Evolutionary conservation across 2,329 filamentous ascomycete species (phyloP), one percentile per base, ranked within the genome.

Genomic region (Monilinia aucupariae): DNA sequence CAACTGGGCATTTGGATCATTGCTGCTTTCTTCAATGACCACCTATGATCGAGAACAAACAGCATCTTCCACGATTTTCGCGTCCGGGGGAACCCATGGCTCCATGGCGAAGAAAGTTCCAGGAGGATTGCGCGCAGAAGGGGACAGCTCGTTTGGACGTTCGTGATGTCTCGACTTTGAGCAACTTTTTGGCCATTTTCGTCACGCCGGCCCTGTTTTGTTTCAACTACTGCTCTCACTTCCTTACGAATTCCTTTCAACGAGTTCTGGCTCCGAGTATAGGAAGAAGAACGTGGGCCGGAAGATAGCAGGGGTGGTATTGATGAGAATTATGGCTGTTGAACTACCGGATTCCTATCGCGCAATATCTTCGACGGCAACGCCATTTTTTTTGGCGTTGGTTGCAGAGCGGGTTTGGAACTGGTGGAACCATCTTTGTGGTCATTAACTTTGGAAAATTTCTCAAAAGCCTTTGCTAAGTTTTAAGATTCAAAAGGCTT

Each of bases 261-360:
- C 27, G 0, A 75, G 64, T 0, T 47, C 43, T 0, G 73, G 70
- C 45, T 56, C 25, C 3, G 39, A 43, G 39, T 56, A 56, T 12
- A 47, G 22, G 17, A 56, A n/a, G 17, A 47, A 56, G 4, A 37
- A 32, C 15, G 45, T 43, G 10, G 47, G 10, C 53, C 53, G 47
- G 80, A 79, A 79, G 0, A 73, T 63, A 0, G 76, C 68, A 0
- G 76, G 75, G 0, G 72, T 70, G 1, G 76, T 78, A 59, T 78
- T 80, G 22, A 74, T 74, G 1, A 80, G 68, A 37, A 78, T n/a
- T n/a, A n/a, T 68, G 0, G 75, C 78, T 55, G 79, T 72, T 0
- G 74, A 73, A 2, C 74, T 73, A 13, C 75, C 78, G 54, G 78
- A 74, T 64, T 80, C 77, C 62, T 75, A 75, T 45, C 75, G 67